Base-by-base conservation (phyloP, 768 basidiomycete genomes). In the Phaffia tasmanica region DNA sequence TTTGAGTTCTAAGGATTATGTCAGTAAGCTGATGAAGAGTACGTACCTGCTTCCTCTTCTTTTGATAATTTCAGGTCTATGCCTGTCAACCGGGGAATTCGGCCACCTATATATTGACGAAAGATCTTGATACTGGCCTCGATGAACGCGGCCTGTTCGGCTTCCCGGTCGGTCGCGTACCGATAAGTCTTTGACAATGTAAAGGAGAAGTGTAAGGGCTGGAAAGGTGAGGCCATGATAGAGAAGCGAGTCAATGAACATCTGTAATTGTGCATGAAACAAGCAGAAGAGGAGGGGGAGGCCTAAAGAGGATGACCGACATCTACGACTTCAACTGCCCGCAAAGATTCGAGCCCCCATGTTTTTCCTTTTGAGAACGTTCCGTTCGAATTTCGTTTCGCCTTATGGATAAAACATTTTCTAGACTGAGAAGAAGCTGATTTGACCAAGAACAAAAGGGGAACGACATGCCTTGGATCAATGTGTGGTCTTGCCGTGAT, bases 351-450 rank as follows among this genome's bases (percentile, higher is more conserved):
- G 58, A 98, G 77, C 68, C 79, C 82, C 95, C 95, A 99, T 1
- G 94, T 90, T 79, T 99, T 99, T 7, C 95, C 95, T 57, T 98
- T 89, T 9, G 91, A 95, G 77, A 94, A 98, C 0, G 89, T 83
- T 46, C 88, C 86, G 74, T 97, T 98, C 53, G 86, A 85, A 75
- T 99, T 98, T 70, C 89, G 79, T 78, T 98, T 98, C 1, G 93
- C 91, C 78, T 99, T 99, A 82, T 99, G 93, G 23, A 99, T 83
- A 75, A 85, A 84, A 0, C 85, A 85, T 57, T 79, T 77, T 29
- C 84, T 83, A 70, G 82, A 82, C 68, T 75, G 78, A 3, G 84
- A 79, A 78, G 85, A 86, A 87, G 55, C 16, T 32, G 23, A 1
- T 21, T 30, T 27, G 30, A 21, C 15, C 23, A 63, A 32, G 51